Evolutionary conservation across 163 green algal genomes (phyloP), one percentile per base, ranked within the genome.

Genomic region (Chlorella variabilis): DNA sequence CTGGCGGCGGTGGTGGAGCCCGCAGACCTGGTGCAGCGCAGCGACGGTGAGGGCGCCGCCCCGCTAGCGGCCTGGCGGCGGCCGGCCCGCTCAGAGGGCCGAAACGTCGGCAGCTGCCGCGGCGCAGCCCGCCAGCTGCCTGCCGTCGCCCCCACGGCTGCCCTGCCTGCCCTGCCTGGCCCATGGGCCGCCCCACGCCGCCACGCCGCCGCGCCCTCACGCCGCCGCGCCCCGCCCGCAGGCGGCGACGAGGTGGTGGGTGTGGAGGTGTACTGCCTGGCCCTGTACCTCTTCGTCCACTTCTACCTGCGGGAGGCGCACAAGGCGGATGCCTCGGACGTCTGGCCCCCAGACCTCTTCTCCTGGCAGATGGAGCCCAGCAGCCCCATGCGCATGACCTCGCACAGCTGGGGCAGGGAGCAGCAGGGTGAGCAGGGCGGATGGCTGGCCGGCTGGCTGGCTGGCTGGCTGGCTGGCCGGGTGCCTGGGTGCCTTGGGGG

Each of bases 231-330:
- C 8, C 21, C 45, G 21, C 17, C 9, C 15, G 38, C 84, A 84
- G 77, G 75, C n/a, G 65, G 59, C 20, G 71, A 80, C 23, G 70
- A 82, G 48, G 71, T 63, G 20, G 27, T 54, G 25, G 66, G 29
- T 7, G 84, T 91, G 21, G 85, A 92, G 54, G 71, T 89, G 20
- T 86, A 94, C 82, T 85, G 91, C 45, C 86, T 97, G 17, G 88
- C 81, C 0, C 82, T 97, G 23, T 94, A 94, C 83, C 86, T 97
- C 6, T 87, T 95, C 56, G 89, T 74, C 20, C 92, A 96, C 83
- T 84, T 94, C 39, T 95, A 95, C 71, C 83, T 86, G 39, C 83
- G 89, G 7, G 90, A 95, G 49, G 83, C 89, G 1, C 88, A 92
- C 45, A 86, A 90, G 18, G 85, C 88, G 5, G 93, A 96, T 27